Base-by-base conservation (phyloP, 2,329 filamentous ascomycete genomes). In the Arthrobotrys entomopaga region DNA sequence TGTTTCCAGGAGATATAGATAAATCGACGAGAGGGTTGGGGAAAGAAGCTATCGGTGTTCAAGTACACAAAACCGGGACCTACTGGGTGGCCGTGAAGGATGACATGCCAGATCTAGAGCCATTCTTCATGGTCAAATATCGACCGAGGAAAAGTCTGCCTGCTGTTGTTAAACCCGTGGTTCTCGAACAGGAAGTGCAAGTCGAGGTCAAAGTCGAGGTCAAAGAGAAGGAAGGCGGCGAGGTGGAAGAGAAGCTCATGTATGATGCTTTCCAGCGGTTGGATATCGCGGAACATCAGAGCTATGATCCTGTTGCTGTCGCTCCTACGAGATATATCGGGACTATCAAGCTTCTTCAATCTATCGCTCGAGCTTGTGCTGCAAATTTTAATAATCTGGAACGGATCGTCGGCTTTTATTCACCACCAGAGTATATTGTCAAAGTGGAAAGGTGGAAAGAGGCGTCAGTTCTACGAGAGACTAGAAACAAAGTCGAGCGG, bases 1-100 rank as follows among this genome's bases (percentile, higher is more conserved):
- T 74, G 6, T 74, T 74, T 16, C 70, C 70, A 1, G 70, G 70
- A 1, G 70, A 74, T 56, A 61, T 74, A 19, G 63, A 74, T 46
- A 54, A 58, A 11, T 26, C 67, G 10, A 67, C 70, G 10, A 58
- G 63, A 1, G 48, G 43, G 7, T 16, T 67, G n/a, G 70, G 70
- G 15, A 67, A 67, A 15, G 50, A 63, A 19, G 53, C 63, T n/a
- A 48, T 74, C 16, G 70, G 70, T 1, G 16, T 74, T 4, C 63
- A 74, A 46, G 40, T 74, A 8, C 70, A 74, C 58, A 57, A 60
- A 11, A 67, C 40, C 5, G 70, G 63, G 3, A 49, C 63, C 1
- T 74, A 63, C 38, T 74, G 70, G 70, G 49, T 67, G 50, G 52
- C 70, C 7, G 63, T 74, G 6, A 65, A 26, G 8, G 60, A 65